A percentile compares a stretch with the other conserved stretches of the same genome.
Evolutionary conservation across 345 rosid genomes (phyloP).

Genomic region (Linum trigynum): DNA sequence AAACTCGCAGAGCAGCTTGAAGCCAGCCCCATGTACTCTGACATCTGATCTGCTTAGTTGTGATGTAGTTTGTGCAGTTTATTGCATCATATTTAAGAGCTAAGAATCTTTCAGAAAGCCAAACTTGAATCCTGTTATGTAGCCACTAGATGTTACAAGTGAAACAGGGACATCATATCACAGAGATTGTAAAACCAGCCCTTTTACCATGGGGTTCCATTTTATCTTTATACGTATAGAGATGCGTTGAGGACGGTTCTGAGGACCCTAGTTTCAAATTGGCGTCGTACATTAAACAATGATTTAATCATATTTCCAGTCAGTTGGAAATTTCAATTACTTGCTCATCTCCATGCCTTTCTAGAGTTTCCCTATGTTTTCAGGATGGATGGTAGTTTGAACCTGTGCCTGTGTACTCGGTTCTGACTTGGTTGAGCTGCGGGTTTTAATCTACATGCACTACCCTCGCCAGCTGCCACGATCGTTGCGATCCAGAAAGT

Average conservation of each 20-base stretch:
- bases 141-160: not conserved
- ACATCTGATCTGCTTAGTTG: not conserved
- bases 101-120: not conserved
- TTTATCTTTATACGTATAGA: not conserved
- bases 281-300: too few species aligned
- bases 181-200: not conserved
- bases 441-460: too few species aligned
- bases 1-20: conserved; percentile 56
- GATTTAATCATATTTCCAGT: too few species aligned
- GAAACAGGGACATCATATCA: not conserved
- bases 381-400: too few species aligned
- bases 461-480: too few species aligned
- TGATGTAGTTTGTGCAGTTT: not conserved
- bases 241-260: not conserved
- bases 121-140: not conserved
- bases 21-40: conserved; percentile 40
- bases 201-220: not conserved
- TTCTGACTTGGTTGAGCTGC: too few species aligned
- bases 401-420: too few species aligned
- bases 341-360: too few species aligned
- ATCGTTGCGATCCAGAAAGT: too few species aligned
- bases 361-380: too few species aligned
- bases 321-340: too few species aligned
- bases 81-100: not conserved
- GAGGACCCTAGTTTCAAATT: too few species aligned